Evolutionary conservation across 2,329 filamentous ascomycete species (phyloP).

Genomic region (Hortaea sp.): DNA sequence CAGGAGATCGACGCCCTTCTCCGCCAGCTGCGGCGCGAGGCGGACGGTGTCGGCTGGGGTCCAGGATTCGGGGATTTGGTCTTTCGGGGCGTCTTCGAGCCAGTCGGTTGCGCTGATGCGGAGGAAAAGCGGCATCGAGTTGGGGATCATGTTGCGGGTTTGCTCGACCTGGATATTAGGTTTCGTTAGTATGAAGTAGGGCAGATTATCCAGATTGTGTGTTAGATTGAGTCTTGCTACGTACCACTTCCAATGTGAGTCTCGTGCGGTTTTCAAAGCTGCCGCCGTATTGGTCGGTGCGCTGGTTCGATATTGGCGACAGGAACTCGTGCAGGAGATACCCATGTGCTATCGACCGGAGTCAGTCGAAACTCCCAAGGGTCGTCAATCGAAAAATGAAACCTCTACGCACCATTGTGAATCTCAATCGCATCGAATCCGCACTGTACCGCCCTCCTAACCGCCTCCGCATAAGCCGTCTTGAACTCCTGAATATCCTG

Average conservation of each 20-base stretch:
- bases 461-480: conserved; percentile 50
- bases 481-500: conserved; percentile 59
- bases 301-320: conserved; percentile 30
- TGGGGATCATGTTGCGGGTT: conserved; percentile 52
- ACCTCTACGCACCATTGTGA: conserved; percentile 56
- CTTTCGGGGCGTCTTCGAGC: conserved; percentile 50
- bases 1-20: conserved; percentile 67
- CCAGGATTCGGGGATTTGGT: conserved; percentile 52
- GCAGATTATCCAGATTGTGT: background rate
- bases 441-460: conserved; percentile 44
- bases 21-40: conserved; percentile 58
- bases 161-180: conserved; percentile 37
- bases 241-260: conserved; percentile 52
- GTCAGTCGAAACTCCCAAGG: background rate
- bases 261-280: conserved; percentile 40
- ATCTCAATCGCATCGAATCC: conserved; percentile 74
- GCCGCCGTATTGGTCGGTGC: conserved; percentile 36
- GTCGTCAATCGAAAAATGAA: background rate
- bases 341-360: conserved; percentile 51
- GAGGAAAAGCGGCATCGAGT: conserved; percentile 60
- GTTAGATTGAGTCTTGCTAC: background rate
- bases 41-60: conserved; percentile 52
- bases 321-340: conserved; percentile 38
- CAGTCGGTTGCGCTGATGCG: conserved; percentile 68
- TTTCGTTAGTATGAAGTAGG: too few species aligned